Base-by-base conservation (phyloP, 106 monocot genomes). In the Dendrobium catenatum region DNA sequence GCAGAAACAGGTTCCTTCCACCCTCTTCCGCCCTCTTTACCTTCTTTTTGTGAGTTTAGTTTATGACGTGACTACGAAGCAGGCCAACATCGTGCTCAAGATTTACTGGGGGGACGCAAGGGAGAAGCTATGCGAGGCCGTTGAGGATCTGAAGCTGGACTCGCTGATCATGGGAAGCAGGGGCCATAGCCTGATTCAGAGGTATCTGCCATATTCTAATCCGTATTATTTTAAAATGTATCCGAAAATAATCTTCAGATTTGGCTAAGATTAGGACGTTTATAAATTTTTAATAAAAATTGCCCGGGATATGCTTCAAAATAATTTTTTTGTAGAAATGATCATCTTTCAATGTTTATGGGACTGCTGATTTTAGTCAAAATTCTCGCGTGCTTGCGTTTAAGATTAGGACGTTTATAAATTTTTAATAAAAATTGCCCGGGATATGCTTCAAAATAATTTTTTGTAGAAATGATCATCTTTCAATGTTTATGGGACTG, bases 101-200 rank as follows among this genome's bases (percentile, higher is more conserved):
- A 18, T 95, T 13, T 95, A 89, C 86, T 93, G 92, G 90, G 95
- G 95, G 31, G 95, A 95, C 82, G 89, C 93, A 9, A 83, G 93
- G 83, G 93, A 95, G 91, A 89, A 91, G 83, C 86, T 95, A 22
- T 81, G 82, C 51, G 81, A 88, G 20, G 89, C 93, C 2, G 89
- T 81, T 68, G 78, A 81, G 16, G 95, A 95, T 49, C 78, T 91
- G 78, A 89, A 90, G 75, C 82, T 95, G 51, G 85, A 85, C 68
- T 89, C 90, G 19, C 83, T 95, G 56, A 82, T 95, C 20, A 89
- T 95, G 84, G 95, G 95, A 7, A 95, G 90, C 86, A 85, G 93
- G 56, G 93, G 93, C 11, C 89, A 90, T 20, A 79, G 89, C 78
- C 51, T 46, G 54, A 66, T 95, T 78, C 79, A 85, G 79, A 93